A percentile compares a stretch with the other conserved stretches of the same genome.
Conservation (phyloP, 1,139 yeast genomes). For the Pichia sp. region DNA sequence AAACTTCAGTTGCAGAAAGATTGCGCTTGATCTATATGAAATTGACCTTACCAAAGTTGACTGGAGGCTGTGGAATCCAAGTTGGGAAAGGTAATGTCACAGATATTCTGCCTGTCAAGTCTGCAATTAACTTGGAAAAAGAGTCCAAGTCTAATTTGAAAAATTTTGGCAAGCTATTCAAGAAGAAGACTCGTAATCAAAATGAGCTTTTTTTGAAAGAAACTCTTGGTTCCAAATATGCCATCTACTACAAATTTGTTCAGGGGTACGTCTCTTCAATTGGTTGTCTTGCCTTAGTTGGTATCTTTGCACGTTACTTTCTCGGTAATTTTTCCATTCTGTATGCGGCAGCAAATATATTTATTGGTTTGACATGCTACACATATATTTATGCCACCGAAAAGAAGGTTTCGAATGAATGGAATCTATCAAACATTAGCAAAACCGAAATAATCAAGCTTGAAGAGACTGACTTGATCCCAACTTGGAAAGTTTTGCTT, state of each 20-base stretch:
- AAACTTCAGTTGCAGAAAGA: slow-evolving; percentile 45
- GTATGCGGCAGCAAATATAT: slow-evolving; percentile 49
- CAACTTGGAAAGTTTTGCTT: slow-evolving; percentile 40
- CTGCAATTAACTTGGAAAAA: slow-evolving; percentile 33
- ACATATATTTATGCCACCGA: slow-evolving; percentile 31
- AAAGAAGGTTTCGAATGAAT: slow-evolving; percentile 32
- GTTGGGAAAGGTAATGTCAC: slow-evolving; percentile 50
- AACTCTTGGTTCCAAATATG: slow-evolving; percentile 35
- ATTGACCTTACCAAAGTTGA: slow-evolving; percentile 41
- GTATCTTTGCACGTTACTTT: slow-evolving; percentile 50
- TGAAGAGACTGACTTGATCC: slow-evolving; percentile 27
- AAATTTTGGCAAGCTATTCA: slow-evolving; percentile 17
- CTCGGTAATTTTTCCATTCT: slow-evolving; percentile 54
- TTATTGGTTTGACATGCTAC: slow-evolving; percentile 60
- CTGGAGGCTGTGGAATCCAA: slow-evolving; percentile 57
- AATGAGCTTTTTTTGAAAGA: slow-evolving; percentile 33
- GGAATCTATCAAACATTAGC: slow-evolving; percentile 64
- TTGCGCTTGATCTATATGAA: slow-evolving; percentile 52
- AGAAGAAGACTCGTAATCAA: slow-evolving; percentile 24
- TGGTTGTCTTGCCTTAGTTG: slow-evolving; percentile 46
- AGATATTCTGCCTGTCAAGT: slow-evolving; percentile 54
- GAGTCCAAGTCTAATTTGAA: slow-evolving; percentile 29
- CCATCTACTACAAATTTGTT: slow-evolving; percentile 73
- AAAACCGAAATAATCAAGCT: slow-evolving; percentile 36
- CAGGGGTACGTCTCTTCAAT: slow-evolving; percentile 62